Base-by-base conservation (phyloP, 2,329 filamentous ascomycete genomes). In the Pestalotiopsis sp. region DNA sequence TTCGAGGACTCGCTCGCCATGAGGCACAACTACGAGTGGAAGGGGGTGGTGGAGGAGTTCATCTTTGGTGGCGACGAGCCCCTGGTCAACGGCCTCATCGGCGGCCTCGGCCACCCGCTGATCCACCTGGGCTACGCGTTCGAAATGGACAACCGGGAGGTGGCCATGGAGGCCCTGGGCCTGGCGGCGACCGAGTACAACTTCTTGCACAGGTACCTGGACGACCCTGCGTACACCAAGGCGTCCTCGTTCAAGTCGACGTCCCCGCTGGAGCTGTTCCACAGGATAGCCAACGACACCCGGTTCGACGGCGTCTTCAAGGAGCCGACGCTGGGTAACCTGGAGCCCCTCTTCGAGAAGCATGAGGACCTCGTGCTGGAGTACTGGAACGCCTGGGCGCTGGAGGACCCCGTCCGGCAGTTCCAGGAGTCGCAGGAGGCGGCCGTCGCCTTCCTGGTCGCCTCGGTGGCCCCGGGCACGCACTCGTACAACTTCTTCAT, bases 91-190 rank as follows among this genome's bases (percentile, higher is more conserved):
- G 90, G 91, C 49, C 81, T 98, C 52, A 89, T 97, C 66, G 87
- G 91, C 59, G 94, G 93, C 66, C 93, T 97, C 70, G 95, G 92
- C 20, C 93, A 98, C 75, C 93, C 95, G 1, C 84, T 98, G n/a
- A 96, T 98, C 69, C 96, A 98, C 76, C 86, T 99, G 2, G 95
- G 90, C n/a, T 98, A 97, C 77, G 96, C 94, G 11, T 95, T 92
- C 76, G 95, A 99, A 82, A 86, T 98, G 74, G 89, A 93, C 70
- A 96, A 88, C 73, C 92, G 91, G 69, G 95, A 97, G 72, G 79
- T 98, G 23, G 95, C 91, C 62, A 96, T 97, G 81, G 96, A 99
- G 83, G 93, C 94, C 0, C 86, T 99, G 0, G 90, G 89, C 0
- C 84, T 97, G 70, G 85, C 90, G 0, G 84, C 87, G 9, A 81